These are phyloP conservation scores for Serpula lacrymans DNA, from an alignment of 768 basidiomycete species.

Conservation along the genomic window DNA sequence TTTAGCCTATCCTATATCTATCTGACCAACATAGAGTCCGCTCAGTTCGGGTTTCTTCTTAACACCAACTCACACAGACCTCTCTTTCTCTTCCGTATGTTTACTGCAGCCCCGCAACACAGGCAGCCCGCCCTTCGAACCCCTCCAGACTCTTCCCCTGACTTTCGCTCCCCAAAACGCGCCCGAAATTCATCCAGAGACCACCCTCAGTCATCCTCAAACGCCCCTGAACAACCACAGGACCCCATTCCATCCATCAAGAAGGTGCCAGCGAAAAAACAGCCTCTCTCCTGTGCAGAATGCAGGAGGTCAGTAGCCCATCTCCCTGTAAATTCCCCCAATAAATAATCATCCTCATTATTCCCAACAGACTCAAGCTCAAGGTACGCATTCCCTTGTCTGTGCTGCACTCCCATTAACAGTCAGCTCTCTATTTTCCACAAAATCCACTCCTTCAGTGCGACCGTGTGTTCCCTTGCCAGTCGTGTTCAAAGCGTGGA, in stretches of 20 bases:
- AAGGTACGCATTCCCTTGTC: slow-evolving; percentile 43
- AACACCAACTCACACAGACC: slow-evolving; percentile 6
- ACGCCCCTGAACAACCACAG: too few relatives aligned
- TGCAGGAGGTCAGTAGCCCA: slow-evolving; percentile 47
- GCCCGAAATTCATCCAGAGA: slow-evolving; percentile 34
- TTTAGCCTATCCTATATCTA: slow-evolving; percentile 8
- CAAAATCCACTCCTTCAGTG: slow-evolving; percentile 42
- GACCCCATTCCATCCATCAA: slow-evolving; percentile 6
- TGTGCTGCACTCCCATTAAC: too few relatives aligned
- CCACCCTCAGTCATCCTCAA: slow-evolving; percentile 10
- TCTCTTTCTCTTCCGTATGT: slow-evolving; percentile 21
- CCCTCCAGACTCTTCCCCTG: slow-evolving; percentile 9
- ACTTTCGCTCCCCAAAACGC: slow-evolving; percentile 43
- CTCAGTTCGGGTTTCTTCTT: slow-evolving; percentile 12
- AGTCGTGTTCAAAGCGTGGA: slow-evolving; percentile 65
- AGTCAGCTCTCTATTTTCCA: slow-evolving; percentile 3
- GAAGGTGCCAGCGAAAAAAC: slow-evolving; percentile 24
- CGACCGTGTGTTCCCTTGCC: slow-evolving; percentile 63
- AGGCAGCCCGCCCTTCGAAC: slow-evolving; percentile 6
- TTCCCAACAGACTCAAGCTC: slow-evolving; percentile 48
- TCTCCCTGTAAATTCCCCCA: slow-evolving; percentile 2
- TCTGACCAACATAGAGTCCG: slow-evolving; percentile 11
- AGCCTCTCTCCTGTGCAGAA: slow-evolving; percentile 61
- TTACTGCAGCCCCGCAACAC: slow-evolving; percentile 15
- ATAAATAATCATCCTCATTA: slow-evolving; percentile 7